Evolutionary conservation across 257 asterid genomes (phyloP), one percentile per base, ranked within the genome.

Genomic region (Parsonsia alboflavescens): DNA sequence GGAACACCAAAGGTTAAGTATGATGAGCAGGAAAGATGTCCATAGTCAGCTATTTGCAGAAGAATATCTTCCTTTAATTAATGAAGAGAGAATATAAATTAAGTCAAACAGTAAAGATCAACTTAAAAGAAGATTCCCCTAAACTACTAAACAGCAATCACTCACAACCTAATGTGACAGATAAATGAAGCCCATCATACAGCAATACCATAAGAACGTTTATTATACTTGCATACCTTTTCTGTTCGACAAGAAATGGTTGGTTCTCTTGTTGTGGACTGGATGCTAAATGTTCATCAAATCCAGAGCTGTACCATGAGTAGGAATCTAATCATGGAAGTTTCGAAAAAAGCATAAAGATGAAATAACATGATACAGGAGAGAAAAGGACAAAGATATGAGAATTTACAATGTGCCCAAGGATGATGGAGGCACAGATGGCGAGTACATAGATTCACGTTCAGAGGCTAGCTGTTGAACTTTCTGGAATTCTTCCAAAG

Each of bases 401-500:
- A 68, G 15, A 12, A 28, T 11, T 67, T 50, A 70, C 74, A 3
- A 26, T 53, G 63, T 13, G 48, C 48, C 10, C 11, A 24, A 56
- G 67, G 59, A 53, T 67, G 79, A 75, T 44, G 79, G 74, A 15
- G 68, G 68, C 13, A 67, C 62, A 42, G 70, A 42, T 24, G 68
- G 69, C 2, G 59, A 53, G 70, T 41, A 67, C 24, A 65, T 57
- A 22, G 76, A 77, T 71, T 78, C 78, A 1, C 63, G 53, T 77
- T 72, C 74, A 33, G 77, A 56, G 57, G 78, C 77, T 58, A 78
- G 71, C 73, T 54, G 78, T 39, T 78, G 81, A 62, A 68, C 65
- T 63, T 73, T 73, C 73, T 78, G 75, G 65, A 78, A 78, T 36
- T 78, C 82, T 78, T 68, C 74, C 71, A 73, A 59, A 42, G 63